Evolutionary conservation across 2,329 filamentous ascomycete genomes (phyloP).

Genomic region (Calonectria hongkongensis): DNA sequence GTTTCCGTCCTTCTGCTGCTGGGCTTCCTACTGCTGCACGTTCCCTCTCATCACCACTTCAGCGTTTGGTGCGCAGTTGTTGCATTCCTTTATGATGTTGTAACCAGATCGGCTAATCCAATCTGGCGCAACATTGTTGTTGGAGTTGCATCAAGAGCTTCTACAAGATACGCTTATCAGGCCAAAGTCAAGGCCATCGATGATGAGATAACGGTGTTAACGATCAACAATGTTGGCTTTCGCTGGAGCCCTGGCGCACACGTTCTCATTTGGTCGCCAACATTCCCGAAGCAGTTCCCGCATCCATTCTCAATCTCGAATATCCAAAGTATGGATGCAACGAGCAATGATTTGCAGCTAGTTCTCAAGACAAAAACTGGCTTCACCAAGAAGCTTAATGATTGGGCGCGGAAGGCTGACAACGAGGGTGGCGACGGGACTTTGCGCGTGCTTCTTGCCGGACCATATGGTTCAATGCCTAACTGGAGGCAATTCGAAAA

Average conservation of each 20-base stretch:
- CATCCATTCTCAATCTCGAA: slow-evolving; percentile 53
- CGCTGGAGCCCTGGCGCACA: slow-evolving; percentile 53
- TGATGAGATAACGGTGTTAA: slow-evolving; percentile 48
- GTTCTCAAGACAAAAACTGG: slow-evolving; percentile 52
- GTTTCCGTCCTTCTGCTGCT: slow-evolving; percentile 49
- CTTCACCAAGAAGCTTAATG: slow-evolving; percentile 48
- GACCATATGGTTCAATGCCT: slow-evolving; percentile 47
- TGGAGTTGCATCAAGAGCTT: slow-evolving; percentile 40
- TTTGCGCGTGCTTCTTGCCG: slow-evolving; percentile 48
- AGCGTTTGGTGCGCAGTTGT: slow-evolving; percentile 55
- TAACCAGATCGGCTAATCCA: slow-evolving; percentile 53
- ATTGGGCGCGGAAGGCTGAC: slow-evolving; percentile 48
- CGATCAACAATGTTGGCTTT: slow-evolving; percentile 48
- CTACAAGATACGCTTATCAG: slow-evolving; percentile 47
- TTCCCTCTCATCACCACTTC: slow-evolving; percentile 53
- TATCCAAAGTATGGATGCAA: slow-evolving; percentile 32
- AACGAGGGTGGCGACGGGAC: slow-evolving; percentile 39
- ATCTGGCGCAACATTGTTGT: slow-evolving; percentile 52
- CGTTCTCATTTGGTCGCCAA: slow-evolving; percentile 53
- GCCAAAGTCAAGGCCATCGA: slow-evolving; percentile 47
- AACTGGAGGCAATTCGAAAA: slow-evolving; percentile 55
- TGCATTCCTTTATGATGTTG: slow-evolving; percentile 51
- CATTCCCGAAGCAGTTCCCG: slow-evolving; percentile 49
- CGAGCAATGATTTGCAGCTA: slow-evolving; percentile 47
- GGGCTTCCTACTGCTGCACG: slow-evolving; percentile 50